Evolutionary conservation across 2,329 filamentous ascomycete genomes (phyloP).

Genomic region (Ceratocystis cubensis): DNA sequence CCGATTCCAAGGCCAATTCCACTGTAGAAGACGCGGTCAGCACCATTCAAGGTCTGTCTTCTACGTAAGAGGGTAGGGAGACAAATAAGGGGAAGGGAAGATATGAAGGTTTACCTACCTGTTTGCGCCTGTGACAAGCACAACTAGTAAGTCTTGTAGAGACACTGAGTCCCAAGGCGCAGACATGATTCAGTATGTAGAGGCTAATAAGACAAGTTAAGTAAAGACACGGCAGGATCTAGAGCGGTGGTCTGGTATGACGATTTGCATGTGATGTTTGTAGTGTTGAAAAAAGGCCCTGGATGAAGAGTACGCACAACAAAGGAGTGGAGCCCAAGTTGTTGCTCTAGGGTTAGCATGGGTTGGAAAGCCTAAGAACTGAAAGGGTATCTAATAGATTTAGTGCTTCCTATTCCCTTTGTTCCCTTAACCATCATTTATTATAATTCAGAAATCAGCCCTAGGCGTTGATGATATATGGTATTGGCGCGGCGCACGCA

Average conservation of each 20-base stretch:
- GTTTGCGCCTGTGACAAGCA: slow-evolving; percentile 20
- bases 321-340: not conserved
- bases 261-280: slow-evolving; percentile 4
- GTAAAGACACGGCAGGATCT: not conserved
- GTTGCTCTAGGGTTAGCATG: not conserved
- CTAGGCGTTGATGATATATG: no score
- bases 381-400: no score
- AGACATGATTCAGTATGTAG: not conserved
- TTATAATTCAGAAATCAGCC: no score
- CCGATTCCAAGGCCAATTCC: slow-evolving; percentile 78
- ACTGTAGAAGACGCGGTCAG: slow-evolving; percentile 35
- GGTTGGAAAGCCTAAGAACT: not conserved
- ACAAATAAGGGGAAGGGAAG: not conserved
- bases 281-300: not conserved
- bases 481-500: no score
- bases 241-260: no score
- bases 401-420: no score
- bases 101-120: slow-evolving; percentile 3
- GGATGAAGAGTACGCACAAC: not conserved
- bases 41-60: not conserved
- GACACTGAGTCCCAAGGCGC: slow-evolving; percentile 17
- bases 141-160: slow-evolving; percentile 16
- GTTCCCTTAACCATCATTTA: no score
- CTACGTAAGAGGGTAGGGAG: not conserved
- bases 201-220: not conserved